Conservation (phyloP, 1,139 yeast genomes). For the Candida buenavistaensis region DNA sequence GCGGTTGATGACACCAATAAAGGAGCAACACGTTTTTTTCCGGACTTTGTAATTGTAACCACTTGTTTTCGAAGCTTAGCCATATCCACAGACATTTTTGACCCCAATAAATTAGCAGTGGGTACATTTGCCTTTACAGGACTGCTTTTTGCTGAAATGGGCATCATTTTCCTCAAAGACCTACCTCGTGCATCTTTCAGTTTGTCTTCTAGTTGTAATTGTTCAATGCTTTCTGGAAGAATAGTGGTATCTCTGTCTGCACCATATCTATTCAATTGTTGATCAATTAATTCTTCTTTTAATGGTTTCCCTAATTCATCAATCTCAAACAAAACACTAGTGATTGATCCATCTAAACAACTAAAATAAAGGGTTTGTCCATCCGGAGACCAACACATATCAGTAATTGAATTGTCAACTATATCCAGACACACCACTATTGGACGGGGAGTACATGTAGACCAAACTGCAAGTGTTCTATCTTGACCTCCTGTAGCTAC, state of each 20-base stretch:
- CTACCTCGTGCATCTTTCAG: conserved; percentile 11
- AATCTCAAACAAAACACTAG: conserved; percentile 65
- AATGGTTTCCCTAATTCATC: conserved; percentile 76
- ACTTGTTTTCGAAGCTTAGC: conserved; percentile 15
- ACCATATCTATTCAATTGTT: conserved; percentile 79
- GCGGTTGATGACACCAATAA: conserved; percentile 57
- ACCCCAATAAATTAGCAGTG: too few species aligned
- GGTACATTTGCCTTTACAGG: not conserved
- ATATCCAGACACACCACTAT: conserved; percentile 65
- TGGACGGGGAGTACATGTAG: conserved; percentile 60
- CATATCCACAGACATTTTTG: conserved; percentile 10
- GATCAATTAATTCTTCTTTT: conserved; percentile 62
- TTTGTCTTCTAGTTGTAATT: conserved; percentile 67
- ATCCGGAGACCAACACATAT: conserved; percentile 75
- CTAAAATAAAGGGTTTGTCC: conserved; percentile 73
- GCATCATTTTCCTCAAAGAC: conserved; percentile 12
- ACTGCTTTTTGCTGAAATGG: conserved; percentile 3
- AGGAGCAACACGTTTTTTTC: conserved; percentile 87
- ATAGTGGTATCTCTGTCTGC: conserved; percentile 81
- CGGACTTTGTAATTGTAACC: conserved; percentile 68
- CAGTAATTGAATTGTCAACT: conserved; percentile 64
- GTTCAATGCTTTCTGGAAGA: conserved; percentile 85
- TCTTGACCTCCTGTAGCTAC: conserved; percentile 84
- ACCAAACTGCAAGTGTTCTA: conserved; percentile 70
- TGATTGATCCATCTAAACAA: conserved; percentile 82